Conservation (phyloP, 1,284 basidiomycete species). For the Hymenochaete sp. region DNA sequence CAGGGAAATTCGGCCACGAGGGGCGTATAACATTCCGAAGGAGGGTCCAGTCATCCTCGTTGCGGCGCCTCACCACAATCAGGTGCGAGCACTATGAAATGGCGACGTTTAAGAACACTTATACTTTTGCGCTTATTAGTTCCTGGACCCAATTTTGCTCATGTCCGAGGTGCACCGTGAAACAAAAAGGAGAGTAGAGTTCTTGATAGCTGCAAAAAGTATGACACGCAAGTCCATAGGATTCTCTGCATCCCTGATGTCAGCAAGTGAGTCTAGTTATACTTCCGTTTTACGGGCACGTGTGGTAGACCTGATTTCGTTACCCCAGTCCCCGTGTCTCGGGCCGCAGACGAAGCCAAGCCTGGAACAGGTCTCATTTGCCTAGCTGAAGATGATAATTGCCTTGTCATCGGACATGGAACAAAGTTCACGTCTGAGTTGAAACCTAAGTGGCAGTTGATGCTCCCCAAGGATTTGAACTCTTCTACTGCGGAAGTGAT, state of each 20-base stretch:
- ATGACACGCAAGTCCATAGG: conserved; percentile 80
- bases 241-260: conserved; percentile 78
- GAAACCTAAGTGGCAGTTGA: conserved; percentile 74
- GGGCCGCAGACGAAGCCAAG: conserved; percentile 86
- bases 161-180: conserved; percentile 84
- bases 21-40: conserved; percentile 90
- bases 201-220: conserved; percentile 90
- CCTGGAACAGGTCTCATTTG: conserved; percentile 69
- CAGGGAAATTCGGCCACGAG: conserved; percentile 89
- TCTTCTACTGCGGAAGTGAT: conserved; percentile 78
- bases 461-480: conserved; percentile 78
- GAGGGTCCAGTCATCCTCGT: conserved; percentile 96
- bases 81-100: conserved; percentile 40
- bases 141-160: conserved; percentile 90
- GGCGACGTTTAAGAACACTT: conserved; percentile 6
- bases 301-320: neutral
- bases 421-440: conserved; percentile 81
- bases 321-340: conserved; percentile 77
- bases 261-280: conserved; percentile 82
- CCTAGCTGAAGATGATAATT: conserved; percentile 70
- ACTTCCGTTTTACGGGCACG: neutral
- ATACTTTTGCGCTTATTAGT: conserved; percentile 40
- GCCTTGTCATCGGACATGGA: conserved; percentile 69
- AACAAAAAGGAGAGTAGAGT: conserved; percentile 76
- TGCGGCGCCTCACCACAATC: conserved; percentile 94